Evolutionary conservation across 2,329 filamentous ascomycete species (phyloP), one percentile per base, ranked within the genome.

Genomic region (Exutisphaerella laricina): DNA sequence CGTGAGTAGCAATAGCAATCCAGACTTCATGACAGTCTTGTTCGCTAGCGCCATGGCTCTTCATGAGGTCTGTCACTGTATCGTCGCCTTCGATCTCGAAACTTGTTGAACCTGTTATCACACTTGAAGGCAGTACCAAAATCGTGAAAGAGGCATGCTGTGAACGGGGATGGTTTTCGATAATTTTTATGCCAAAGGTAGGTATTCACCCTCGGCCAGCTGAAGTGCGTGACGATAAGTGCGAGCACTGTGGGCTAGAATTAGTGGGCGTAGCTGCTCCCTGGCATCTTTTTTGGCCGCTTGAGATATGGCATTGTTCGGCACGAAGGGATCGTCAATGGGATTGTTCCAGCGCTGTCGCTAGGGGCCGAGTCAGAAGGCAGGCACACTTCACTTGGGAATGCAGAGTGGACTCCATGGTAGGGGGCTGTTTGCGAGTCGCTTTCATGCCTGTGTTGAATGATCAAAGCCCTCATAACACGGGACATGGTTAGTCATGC

Each of bases 31-130:
- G 64, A 9, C 52, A 53, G 18, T 67, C 61, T 2, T 54, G 42
- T 4, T 56, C 48, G 9, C 43, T 41, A 2, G 62, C 36, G 7
- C 48, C 49, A 20, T 58, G 54, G 3, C 43, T 29, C 1, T 48
- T 49, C 7, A 71, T 54, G 40, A 62, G 57, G 1, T 47, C 30
- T 2, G 60, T 60, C 5, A 67, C 68, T 20, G 65, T 67, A 48
- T 72, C 67, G 4, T 62, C 69, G 4, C 68, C 69, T 46, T 70
- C 68, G 33, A 72, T 59, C 49, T 72, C 69, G 50, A 72, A 72
- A 10, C 68, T 63, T 33, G 66, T 59, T 2, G 60, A 42, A 1
- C 64, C 63, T 45, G 60, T 55, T n/a, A 43, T 63, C 51, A 17
- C 52, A 50, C 10, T 22, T 25, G 7, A 49, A 43, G 29, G 55